These are phyloP conservation scores for Aspergillus sp. DNA, from an alignment of 2,329 filamentous ascomycete genomes.

Conservation along the genomic window DNA sequence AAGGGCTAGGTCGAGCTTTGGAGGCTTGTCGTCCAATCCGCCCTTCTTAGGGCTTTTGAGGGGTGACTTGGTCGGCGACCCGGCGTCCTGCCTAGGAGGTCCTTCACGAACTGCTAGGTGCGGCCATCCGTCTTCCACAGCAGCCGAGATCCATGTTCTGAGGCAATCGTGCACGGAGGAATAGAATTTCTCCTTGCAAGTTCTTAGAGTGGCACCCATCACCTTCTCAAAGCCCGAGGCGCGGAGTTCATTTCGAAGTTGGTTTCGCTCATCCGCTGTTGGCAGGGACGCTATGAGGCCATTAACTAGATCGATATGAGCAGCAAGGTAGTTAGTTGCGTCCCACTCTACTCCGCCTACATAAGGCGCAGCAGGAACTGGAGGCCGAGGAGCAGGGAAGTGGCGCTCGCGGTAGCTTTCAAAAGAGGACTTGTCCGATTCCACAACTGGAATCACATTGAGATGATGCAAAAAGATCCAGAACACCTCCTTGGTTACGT, in stretches of 20 bases:
- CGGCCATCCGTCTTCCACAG: slow-evolving; percentile 84
- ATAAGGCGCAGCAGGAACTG: slow-evolving; percentile 91
- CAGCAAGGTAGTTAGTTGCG: slow-evolving; percentile 92
- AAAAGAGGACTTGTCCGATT: slow-evolving; percentile 32
- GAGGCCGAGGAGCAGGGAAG: slow-evolving; percentile 83
- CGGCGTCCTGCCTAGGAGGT: slow-evolving; percentile 40
- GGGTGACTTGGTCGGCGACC: slow-evolving; percentile 46
- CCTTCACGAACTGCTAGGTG: slow-evolving; percentile 70
- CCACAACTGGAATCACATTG: slow-evolving; percentile 69
- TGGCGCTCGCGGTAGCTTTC: slow-evolving; percentile 54
- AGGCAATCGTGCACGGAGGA: slow-evolving; percentile 85
- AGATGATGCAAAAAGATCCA: slow-evolving; percentile 98
- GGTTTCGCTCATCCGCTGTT: slow-evolving; percentile 68
- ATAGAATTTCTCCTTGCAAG: slow-evolving; percentile 98
- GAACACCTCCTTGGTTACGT: slow-evolving; percentile 96
- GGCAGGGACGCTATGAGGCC: slow-evolving; percentile 82
- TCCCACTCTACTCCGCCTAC: slow-evolving; percentile 99
- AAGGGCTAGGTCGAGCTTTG: slow-evolving; percentile 57
- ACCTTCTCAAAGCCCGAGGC: slow-evolving; percentile 89
- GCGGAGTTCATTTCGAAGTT: slow-evolving; percentile 72
- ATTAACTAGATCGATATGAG: slow-evolving; percentile 89
- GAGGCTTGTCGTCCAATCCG: slow-evolving; percentile 51
- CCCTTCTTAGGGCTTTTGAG: slow-evolving; percentile 52
- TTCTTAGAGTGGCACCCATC: slow-evolving; percentile 78
- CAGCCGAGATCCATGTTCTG: slow-evolving; percentile 86